Base-by-base conservation (phyloP, 2,329 filamentous ascomycete genomes). In the Colletotrichum abscissum region DNA sequence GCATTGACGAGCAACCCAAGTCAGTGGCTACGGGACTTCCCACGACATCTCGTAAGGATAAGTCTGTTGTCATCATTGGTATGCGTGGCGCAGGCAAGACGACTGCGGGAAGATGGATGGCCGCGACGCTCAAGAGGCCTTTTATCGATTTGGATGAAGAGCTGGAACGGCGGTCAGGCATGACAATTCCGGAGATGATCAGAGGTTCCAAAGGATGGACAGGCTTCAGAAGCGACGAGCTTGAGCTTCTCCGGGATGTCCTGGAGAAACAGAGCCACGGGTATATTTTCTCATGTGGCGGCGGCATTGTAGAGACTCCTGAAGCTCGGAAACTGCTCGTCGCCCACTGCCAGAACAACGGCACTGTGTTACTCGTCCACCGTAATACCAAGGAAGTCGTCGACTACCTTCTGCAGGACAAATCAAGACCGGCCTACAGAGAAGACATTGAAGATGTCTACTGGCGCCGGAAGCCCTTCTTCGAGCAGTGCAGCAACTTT, bases 21-120 rank as follows among this genome's bases (percentile, higher is more conserved):
- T n/a, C 46, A 5, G 26, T 14, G 33, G 22, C n/a, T 28, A 66
- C 46, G 28, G 60, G 11, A 81, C 77, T 63, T 81, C 77, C 26
- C 28, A 42, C 42, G 4, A 65, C 57, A 30, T n/a, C 8, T 30
- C 46, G 22, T 19, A 76, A 80, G 38, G 83, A 90, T 77, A 89
- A 90, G 60, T 98, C 95, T 0, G 92, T 98, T 64, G 95, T 98
- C 84, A 92, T 99, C 74, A 96, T 99, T 76, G 97, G 97, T 11
- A 99, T 99, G 97, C 92, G 97, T 76, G 97, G 97, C 69, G 97
- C 95, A 54, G 97, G 97, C 30, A 99, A 99, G 86, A 98, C 97
- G 0, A 99, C 97, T 0, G 93, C 94, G 46, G 97, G 97, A 66
- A 89, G 90, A 16, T 98, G 95, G 94, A 92, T 97, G 79, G 92